Evolutionary conservation across 1,284 basidiomycete genomes (phyloP).

Genomic region (Cystobasidiaceae sp.): DNA sequence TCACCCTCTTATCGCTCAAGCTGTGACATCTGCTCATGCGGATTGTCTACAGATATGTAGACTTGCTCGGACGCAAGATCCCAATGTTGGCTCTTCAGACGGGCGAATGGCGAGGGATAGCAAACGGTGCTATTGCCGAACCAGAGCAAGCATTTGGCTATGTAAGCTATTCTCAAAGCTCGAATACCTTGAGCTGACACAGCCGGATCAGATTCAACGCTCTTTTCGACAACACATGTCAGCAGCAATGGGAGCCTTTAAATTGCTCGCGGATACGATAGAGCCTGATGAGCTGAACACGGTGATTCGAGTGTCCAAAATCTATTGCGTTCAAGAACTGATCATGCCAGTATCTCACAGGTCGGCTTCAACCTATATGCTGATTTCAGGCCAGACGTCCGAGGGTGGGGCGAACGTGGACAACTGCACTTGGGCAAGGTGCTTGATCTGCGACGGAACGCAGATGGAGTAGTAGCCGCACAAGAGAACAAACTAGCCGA

Average conservation of each 20-base stretch:
- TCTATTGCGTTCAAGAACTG: slow-evolving; percentile 60
- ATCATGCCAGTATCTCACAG: background rate
- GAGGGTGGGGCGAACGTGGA: slow-evolving; percentile 67
- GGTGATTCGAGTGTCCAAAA: slow-evolving; percentile 63
- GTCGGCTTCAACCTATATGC: slow-evolving; percentile 71
- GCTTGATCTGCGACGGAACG: slow-evolving; percentile 51
- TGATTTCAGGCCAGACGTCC: slow-evolving; percentile 71
- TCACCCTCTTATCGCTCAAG: background rate
- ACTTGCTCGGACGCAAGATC: slow-evolving; percentile 74
- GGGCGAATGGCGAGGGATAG: slow-evolving; percentile 75
- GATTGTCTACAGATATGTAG: slow-evolving; percentile 55
- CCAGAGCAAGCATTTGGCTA: slow-evolving; percentile 73
- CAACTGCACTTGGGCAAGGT: slow-evolving; percentile 62
- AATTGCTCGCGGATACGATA: slow-evolving; percentile 55
- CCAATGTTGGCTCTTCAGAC: slow-evolving; percentile 69
- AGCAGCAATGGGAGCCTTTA: slow-evolving; percentile 5
- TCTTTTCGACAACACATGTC: slow-evolving; percentile 30
- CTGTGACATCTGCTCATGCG: background rate
- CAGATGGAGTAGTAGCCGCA: background rate
- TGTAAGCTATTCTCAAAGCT: slow-evolving; percentile 69
- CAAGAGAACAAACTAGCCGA: background rate
- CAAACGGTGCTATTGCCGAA: slow-evolving; percentile 62
- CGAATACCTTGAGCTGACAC: slow-evolving; percentile 63
- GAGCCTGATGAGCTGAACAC: slow-evolving; percentile 76
- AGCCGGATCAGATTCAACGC: slow-evolving; percentile 41